These are phyloP conservation scores for Cyberlindnera misumaiensis DNA, from an alignment of 805 yeast species.

Conservation along the genomic window DNA sequence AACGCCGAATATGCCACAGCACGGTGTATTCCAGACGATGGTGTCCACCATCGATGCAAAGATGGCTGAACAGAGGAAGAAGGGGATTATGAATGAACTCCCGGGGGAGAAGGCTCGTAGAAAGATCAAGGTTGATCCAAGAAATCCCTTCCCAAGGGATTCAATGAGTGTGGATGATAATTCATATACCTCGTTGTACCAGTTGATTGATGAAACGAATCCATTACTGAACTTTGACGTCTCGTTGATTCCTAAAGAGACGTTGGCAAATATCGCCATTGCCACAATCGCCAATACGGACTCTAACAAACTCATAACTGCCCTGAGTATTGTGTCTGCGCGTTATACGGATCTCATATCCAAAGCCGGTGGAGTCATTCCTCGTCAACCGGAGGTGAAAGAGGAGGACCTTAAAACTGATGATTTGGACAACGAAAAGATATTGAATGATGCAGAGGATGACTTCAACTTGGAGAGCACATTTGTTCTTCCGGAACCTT, in stretches of 20 bases:
- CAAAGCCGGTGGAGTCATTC: constrained; percentile 12
- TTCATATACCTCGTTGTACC: constrained; percentile 59
- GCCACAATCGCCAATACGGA: constrained; percentile 56
- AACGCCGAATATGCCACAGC: constrained; percentile 12
- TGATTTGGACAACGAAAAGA: constrained; percentile 22
- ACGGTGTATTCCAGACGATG: constrained; percentile 13
- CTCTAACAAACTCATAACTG: constrained; percentile 48
- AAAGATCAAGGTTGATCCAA: constrained; percentile 17
- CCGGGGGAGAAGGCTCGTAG: constrained; percentile 24
- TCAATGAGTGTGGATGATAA: constrained; percentile 32
- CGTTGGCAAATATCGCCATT: constrained; percentile 57
- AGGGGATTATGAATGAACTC: constrained; percentile 19
- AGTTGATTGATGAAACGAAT: constrained; percentile 54
- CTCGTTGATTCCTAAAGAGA: constrained; percentile 55
- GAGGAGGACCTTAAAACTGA: constrained; percentile 16
- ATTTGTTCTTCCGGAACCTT: constrained; percentile 54
- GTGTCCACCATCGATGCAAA: constrained; percentile 18
- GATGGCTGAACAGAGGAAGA: constrained; percentile 22
- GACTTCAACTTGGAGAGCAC: constrained; percentile 35
- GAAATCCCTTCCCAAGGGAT: constrained; percentile 26
- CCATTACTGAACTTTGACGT: constrained; percentile 66
- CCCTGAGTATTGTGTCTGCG: constrained; percentile 60
- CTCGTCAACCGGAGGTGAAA: constrained; percentile 24
- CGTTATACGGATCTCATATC: constrained; percentile 47
- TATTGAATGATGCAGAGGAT: constrained; percentile 19